Evolutionary conservation across 1,284 basidiomycete species (phyloP), one percentile per base, ranked within the genome.

Genomic region (Amylostereum areolatum): DNA sequence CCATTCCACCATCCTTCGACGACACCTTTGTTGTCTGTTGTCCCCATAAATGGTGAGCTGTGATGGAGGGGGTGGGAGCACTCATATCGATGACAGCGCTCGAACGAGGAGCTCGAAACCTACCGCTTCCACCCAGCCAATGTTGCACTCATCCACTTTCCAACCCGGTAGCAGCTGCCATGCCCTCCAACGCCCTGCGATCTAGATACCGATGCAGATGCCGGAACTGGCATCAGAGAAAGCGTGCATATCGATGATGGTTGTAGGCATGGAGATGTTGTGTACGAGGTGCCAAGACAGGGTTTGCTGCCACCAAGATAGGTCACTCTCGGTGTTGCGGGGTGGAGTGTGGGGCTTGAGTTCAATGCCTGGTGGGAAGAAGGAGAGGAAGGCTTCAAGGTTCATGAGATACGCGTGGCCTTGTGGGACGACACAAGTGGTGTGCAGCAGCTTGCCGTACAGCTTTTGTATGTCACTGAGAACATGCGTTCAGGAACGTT

Each of bases 151-250:
- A 3, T 53, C 52, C 2, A 10, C 2, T 45, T 65, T 52, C 70
- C 68, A 72, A 1, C 64, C 66, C 11, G 61, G 61, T 5, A 64
- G 41, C 37, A 72, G 63, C 1, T 55, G 34, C 68, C 68, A 71
- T 36, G 66, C 66, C 40, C 61, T 55, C 72, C 64, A 74, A 31
- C 35, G 54, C 48, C 52, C 34, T n/a, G 58, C 34, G 57, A 74
- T 57, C 58, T 62, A 44, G 55, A 77, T 59, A 32, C 62, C 62
- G 54, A 75, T 47, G 3, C 70, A 72, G n/a, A 62, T 51, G 1
- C 57, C 57, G 1, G 67, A 69, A 61, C 72, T 74, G 6, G 73
- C 72, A 57, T 75, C 72, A 0, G 69, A 75, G 59, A 57, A 77
- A 0, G 69, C 70, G 0, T 40, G 9, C n/a, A 56, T 8, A 49